phyloP scores from a whole-genome alignment of 2,329 filamentous ascomycete species.

The Monosporascus sp. region DNA sequence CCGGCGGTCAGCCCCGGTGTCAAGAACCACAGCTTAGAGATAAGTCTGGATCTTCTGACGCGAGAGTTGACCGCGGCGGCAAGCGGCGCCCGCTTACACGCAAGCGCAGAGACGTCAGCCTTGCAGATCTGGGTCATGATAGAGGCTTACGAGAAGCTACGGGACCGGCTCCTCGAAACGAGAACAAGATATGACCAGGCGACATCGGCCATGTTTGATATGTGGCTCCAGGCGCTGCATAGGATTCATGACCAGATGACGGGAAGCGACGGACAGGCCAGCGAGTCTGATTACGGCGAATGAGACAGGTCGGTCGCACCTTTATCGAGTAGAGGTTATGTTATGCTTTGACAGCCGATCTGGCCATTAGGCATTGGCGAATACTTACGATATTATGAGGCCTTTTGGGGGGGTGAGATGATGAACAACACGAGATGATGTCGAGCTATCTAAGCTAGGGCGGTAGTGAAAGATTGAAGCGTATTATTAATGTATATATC shows the following conservation, averaged over 20 bases:
- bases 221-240: constrained; percentile 46
- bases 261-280: constrained; percentile 19
- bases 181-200: constrained; percentile 24
- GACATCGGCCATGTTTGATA: constrained; percentile 40
- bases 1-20: constrained; percentile 5
- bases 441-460: no score
- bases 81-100: constrained; percentile 17
- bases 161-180: constrained; percentile 37
- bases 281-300: constrained; percentile 31
- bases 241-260: constrained; percentile 38
- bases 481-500: no score
- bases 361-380: no score
- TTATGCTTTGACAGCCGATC: no score
- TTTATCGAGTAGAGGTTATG: background rate
- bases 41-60: constrained; percentile 46
- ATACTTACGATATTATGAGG: no score
- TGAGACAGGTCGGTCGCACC: background rate
- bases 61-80: constrained; percentile 42
- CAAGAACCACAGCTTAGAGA: constrained; percentile 41
- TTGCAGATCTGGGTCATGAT: constrained; percentile 54
- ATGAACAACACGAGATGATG: no score
- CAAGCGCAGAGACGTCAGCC: constrained; percentile 33
- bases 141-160: constrained; percentile 50
- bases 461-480: no score
- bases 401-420: no score